Evolutionary conservation across 768 basidiomycete species (phyloP).

Genomic region (Termitomyces sp.): DNA sequence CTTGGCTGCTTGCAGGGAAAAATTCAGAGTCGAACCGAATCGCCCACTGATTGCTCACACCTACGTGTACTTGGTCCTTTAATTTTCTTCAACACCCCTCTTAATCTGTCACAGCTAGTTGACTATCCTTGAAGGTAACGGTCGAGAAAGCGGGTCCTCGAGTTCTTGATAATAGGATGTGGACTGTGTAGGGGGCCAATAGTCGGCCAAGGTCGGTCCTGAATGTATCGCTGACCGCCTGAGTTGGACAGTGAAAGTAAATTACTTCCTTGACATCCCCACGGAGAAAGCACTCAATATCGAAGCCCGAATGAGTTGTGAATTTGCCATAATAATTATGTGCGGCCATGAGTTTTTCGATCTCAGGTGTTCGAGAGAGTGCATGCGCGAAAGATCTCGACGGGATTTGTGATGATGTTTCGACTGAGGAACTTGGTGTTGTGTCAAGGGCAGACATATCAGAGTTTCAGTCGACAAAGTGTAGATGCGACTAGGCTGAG

Average conservation of each 20-base stretch:
- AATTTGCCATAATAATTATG: constrained; percentile 7
- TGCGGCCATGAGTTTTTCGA: constrained; percentile 3
- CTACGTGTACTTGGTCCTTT: background rate
- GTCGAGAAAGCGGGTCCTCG: background rate
- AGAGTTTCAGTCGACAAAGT: background rate
- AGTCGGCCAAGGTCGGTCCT: constrained; percentile 4
- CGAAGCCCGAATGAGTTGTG: constrained; percentile 8
- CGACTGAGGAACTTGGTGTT: background rate
- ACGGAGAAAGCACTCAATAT: background rate
- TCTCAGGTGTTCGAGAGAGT: background rate
- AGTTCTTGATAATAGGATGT: constrained; percentile 1
- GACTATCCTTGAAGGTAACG: background rate
- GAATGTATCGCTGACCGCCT: constrained; percentile 1
- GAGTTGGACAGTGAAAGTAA: constrained; percentile 4
- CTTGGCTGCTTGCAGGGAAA: background rate
- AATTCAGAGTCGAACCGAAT: background rate
- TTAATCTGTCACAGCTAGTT: background rate
- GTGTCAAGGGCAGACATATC: background rate
- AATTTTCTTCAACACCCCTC: background rate
- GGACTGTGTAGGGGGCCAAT: constrained; percentile 4
- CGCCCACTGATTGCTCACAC: background rate
- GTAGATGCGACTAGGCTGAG: background rate
- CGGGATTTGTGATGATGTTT: background rate
- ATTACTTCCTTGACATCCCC: constrained; percentile 6
- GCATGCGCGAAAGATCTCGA: constrained; percentile 6